These are phyloP conservation scores for Verticillium longisporum DNA, from an alignment of 2,329 filamentous ascomycete genomes.

Conservation along the genomic window DNA sequence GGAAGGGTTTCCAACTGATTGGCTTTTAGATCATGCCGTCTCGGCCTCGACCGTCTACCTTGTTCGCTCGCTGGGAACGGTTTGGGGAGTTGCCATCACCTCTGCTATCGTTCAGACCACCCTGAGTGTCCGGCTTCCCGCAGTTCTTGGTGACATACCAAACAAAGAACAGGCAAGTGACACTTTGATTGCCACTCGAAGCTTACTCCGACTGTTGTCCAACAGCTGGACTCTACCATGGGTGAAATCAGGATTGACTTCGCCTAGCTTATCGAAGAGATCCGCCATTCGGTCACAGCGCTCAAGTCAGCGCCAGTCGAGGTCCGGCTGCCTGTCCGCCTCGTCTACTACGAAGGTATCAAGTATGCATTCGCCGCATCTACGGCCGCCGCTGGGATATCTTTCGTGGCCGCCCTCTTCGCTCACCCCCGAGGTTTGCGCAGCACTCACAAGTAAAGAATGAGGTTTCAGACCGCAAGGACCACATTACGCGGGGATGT, in stretches of 20 bases:
- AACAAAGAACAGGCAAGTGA: slow-evolving; percentile 48
- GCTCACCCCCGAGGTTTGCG: slow-evolving; percentile 22
- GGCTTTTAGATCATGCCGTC: slow-evolving; percentile 49
- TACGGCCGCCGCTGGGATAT: slow-evolving; percentile 42
- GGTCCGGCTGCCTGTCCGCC: slow-evolving; percentile 45
- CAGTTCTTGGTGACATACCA: slow-evolving; percentile 45
- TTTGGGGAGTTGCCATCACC: slow-evolving; percentile 58
- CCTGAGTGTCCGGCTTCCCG: slow-evolving; percentile 45
- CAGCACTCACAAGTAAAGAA: slow-evolving; percentile 17
- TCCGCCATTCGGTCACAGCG: slow-evolving; percentile 53
- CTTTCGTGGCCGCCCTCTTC: slow-evolving; percentile 23
- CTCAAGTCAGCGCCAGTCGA: slow-evolving; percentile 48
- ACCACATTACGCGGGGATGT: background rate
- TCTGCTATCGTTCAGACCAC: slow-evolving; percentile 58
- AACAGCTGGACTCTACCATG: background rate
- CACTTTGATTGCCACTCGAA: slow-evolving; percentile 9
- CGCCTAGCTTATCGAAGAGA: slow-evolving; percentile 50
- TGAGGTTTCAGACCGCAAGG: background rate
- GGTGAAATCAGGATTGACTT: background rate
- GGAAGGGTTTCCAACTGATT: background rate
- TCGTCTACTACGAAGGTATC: slow-evolving; percentile 55
- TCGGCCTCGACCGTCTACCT: slow-evolving; percentile 57
- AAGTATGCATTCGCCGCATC: slow-evolving; percentile 49
- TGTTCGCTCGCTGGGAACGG: slow-evolving; percentile 54
- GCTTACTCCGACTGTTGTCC: background rate